phyloP scores from a whole-genome alignment of 768 basidiomycete species.

The Boletus insuetus region DNA sequence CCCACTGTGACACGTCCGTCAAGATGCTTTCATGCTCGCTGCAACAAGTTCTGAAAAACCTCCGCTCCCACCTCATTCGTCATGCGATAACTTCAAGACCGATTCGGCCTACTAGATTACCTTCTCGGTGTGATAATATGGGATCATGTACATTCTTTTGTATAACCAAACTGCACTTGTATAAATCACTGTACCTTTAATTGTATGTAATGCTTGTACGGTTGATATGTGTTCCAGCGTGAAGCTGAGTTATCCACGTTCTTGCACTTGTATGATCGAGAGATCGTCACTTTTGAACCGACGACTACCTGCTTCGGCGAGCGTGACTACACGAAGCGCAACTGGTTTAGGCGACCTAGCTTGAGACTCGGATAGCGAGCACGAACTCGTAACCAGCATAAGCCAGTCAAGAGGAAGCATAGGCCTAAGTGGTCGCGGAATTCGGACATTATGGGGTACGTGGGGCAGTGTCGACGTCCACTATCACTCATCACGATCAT shows the following conservation, averaged over 20 bases:
- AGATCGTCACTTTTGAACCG: too few relatives aligned
- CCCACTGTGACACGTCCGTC: not conserved
- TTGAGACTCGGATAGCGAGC: too few relatives aligned
- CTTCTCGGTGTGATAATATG: conserved; percentile 25
- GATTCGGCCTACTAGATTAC: conserved; percentile 10
- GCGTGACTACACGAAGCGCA: too few relatives aligned
- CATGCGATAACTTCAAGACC: conserved; percentile 21
- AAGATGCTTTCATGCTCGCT: conserved; percentile 21
- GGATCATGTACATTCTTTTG: conserved; percentile 33
- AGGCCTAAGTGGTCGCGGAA: too few relatives aligned
- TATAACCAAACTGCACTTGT: conserved; percentile 25
- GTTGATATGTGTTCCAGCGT: conserved; percentile 1
- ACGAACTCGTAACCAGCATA: too few relatives aligned
- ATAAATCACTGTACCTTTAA: conserved; percentile 18
- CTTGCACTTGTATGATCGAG: not conserved
- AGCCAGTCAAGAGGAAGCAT: too few relatives aligned
- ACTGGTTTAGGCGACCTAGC: too few relatives aligned
- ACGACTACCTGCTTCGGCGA: too few relatives aligned
- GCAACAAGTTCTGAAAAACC: not conserved
- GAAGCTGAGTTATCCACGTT: not conserved
- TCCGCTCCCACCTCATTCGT: conserved; percentile 5
- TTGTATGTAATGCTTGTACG: conserved; percentile 22
- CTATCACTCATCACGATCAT: not conserved
- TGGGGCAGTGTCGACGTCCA: too few relatives aligned
- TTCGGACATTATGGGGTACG: too few relatives aligned